A percentile compares a stretch with the other conserved stretches of the same genome.
phyloP scores from a whole-genome alignment of 495 filamentous ascomycete genomes.

The Extremus antarcticus region DNA sequence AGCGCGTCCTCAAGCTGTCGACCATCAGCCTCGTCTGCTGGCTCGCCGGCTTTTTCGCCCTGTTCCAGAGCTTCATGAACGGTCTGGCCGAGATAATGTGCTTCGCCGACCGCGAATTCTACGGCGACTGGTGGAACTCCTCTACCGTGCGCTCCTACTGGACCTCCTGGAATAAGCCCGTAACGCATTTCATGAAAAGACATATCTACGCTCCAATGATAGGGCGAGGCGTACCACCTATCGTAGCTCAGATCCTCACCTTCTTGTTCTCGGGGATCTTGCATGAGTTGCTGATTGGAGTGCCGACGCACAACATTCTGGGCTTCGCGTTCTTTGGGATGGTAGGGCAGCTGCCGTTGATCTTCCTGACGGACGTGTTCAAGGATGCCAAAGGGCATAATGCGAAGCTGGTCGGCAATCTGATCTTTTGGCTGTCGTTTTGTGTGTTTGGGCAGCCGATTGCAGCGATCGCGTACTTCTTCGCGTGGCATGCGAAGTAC shows the following conservation, averaged over 20 bases:
- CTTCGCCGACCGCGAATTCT: slow-evolving; percentile 90
- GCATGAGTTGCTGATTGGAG: slow-evolving; percentile 85
- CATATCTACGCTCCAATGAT: slow-evolving; percentile 83
- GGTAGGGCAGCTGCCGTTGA: slow-evolving; percentile 83
- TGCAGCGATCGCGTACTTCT: slow-evolving; percentile 84
- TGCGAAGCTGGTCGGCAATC: slow-evolving; percentile 72
- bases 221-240: slow-evolving; percentile 62
- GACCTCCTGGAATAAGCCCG: slow-evolving; percentile 94
- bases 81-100: slow-evolving; percentile 79
- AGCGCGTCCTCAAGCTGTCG: slow-evolving; percentile 85
- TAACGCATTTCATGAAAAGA: slow-evolving; percentile 88
- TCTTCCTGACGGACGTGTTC: slow-evolving; percentile 63
- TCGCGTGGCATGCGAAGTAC: slow-evolving; percentile 97
- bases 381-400: slow-evolving; percentile 65
- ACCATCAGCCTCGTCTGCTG: slow-evolving; percentile 91
- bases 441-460: slow-evolving; percentile 89
- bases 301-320: slow-evolving; percentile 86
- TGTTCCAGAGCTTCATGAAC: slow-evolving; percentile 86
- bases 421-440: slow-evolving; percentile 91
- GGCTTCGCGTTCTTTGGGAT: slow-evolving; percentile 90
- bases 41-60: slow-evolving; percentile 91
- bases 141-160: slow-evolving; percentile 78
- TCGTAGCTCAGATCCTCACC: slow-evolving; percentile 59
- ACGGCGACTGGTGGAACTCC: slow-evolving; percentile 96
- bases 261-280: slow-evolving; percentile 79